phyloP scores from a whole-genome alignment of 148 eudicot species.

The Spergularia bocconei region DNA sequence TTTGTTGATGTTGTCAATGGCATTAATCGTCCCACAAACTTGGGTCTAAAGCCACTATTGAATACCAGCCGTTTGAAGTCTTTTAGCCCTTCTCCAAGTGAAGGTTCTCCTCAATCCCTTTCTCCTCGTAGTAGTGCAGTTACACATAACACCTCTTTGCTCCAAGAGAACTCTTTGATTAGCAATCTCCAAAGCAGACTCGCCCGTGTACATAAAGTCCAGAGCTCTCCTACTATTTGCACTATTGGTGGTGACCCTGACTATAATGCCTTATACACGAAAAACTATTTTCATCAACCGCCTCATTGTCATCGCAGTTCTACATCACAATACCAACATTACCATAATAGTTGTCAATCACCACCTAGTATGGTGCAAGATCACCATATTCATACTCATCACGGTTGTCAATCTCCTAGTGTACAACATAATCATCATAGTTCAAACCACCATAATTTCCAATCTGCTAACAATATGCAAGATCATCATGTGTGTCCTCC shows the following conservation, averaged over 20 bases:
- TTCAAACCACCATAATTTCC: no score
- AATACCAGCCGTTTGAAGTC: slow-evolving; percentile 27
- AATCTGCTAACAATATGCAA: no score
- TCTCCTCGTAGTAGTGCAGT: slow-evolving; percentile 26
- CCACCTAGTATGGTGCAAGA: not conserved
- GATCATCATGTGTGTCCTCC: not conserved
- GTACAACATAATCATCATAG: slow-evolving; percentile 13
- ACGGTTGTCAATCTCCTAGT: slow-evolving; percentile 10
- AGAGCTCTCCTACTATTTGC: slow-evolving; percentile 60
- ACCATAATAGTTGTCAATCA: slow-evolving; percentile 22
- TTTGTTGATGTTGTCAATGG: slow-evolving; percentile 60
- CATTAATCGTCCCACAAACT: slow-evolving; percentile 27
- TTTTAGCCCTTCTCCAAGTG: slow-evolving; percentile 40
- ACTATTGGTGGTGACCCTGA: slow-evolving; percentile 24
- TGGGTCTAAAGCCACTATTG: not conserved
- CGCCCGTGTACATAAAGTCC: slow-evolving; percentile 39
- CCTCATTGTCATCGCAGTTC: not conserved
- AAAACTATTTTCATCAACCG: slow-evolving; percentile 13
- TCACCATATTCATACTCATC: not conserved
- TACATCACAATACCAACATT: slow-evolving; percentile 16
- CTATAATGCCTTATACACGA: not conserved
- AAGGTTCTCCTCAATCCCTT: slow-evolving; percentile 50
- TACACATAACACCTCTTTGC: not conserved
- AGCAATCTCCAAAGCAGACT: slow-evolving; percentile 13
- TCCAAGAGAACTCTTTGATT: slow-evolving; percentile 20